Evolutionary conservation across 495 filamentous ascomycete species (phyloP).

Genomic region (Hyaloscypha hepaticicola): DNA sequence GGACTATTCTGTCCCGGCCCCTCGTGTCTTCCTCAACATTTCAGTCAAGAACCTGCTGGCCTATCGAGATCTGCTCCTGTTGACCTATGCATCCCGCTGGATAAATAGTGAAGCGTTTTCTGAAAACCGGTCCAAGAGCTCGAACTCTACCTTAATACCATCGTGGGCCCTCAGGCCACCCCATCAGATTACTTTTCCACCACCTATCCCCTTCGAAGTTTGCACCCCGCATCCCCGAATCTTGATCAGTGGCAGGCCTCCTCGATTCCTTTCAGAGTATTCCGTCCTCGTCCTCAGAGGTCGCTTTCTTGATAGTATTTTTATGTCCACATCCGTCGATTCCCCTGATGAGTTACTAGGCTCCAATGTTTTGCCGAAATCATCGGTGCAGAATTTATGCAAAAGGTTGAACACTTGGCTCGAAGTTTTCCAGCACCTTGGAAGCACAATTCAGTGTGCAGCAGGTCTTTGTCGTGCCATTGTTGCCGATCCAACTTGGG

Average conservation of each 20-base stretch:
- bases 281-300: conserved; percentile 1
- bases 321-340: too few relatives aligned
- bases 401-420: not conserved
- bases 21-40: not conserved
- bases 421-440: not conserved
- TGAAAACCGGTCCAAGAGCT: not conserved
- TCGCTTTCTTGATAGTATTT: conserved; percentile 1
- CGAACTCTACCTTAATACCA: not conserved
- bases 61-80: too few relatives aligned
- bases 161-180: not conserved
- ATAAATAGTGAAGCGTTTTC: too few relatives aligned
- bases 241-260: not conserved
- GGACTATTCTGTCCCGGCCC: not conserved
- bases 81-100: not conserved
- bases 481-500: not conserved
- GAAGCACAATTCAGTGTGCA: not conserved
- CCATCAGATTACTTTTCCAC: not conserved
- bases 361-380: not conserved
- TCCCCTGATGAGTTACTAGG: not conserved
- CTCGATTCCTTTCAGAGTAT: not conserved
- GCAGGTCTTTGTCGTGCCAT: not conserved
- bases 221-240: not conserved
- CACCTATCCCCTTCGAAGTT: not conserved
- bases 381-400: too few relatives aligned
- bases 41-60: not conserved